phyloP scores from a whole-genome alignment of 1,284 basidiomycete genomes.

The Entoloma clypeatum region DNA sequence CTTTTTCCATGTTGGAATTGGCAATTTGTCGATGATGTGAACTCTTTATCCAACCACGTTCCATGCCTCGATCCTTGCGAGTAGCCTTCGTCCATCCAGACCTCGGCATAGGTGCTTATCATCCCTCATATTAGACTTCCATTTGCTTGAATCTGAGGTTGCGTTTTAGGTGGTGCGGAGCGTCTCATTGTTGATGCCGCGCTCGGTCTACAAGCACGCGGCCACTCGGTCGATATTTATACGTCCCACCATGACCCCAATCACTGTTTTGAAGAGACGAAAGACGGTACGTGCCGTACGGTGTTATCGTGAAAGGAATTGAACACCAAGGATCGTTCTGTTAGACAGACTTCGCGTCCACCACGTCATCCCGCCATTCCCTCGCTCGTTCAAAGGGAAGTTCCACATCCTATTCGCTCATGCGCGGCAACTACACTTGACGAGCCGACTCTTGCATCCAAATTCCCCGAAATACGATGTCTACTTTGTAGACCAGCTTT shows the following conservation, averaged over 20 bases:
- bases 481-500: constrained; percentile 93
- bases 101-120: constrained; percentile 80
- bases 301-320: background rate
- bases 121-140: constrained; percentile 2
- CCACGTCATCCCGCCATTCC: constrained; percentile 72
- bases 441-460: constrained; percentile 52
- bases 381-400: constrained; percentile 71
- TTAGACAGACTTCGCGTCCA: constrained; percentile 84
- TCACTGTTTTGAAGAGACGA: constrained; percentile 89
- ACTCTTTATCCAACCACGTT: too few relatives aligned
- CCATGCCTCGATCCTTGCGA: constrained; percentile 25
- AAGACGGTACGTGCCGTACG: constrained; percentile 55
- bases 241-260: constrained; percentile 88
- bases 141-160: constrained; percentile 12
- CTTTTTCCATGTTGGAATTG: too few relatives aligned
- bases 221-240: constrained; percentile 89
- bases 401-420: constrained; percentile 91
- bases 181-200: constrained; percentile 96
- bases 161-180: constrained; percentile 82
- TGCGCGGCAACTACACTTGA: constrained; percentile 82
- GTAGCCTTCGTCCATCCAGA: constrained; percentile 95
- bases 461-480: constrained; percentile 66
- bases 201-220: constrained; percentile 77
- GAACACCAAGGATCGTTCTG: constrained; percentile 1
- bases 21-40: too few relatives aligned